Evolutionary conservation across 768 basidiomycete genomes (phyloP).

Genomic region (Leccinum uliginosum): DNA sequence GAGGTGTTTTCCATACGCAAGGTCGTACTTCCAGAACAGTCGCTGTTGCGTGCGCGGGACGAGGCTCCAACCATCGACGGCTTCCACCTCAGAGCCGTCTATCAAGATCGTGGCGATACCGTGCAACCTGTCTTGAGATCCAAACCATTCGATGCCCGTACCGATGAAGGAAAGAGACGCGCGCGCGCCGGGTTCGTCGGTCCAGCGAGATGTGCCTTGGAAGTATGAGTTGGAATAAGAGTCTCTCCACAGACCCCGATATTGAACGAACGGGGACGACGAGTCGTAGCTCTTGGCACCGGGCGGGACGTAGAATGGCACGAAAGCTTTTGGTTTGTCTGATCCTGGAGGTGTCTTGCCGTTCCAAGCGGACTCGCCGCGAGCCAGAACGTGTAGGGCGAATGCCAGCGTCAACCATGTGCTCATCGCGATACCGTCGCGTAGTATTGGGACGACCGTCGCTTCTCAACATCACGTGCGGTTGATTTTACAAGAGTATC

Average conservation of each 20-base stretch:
- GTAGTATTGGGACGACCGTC: background rate
- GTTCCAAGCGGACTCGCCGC: constrained; percentile 60
- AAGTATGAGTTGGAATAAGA: constrained; percentile 49
- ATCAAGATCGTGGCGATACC: constrained; percentile 55
- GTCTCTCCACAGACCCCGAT: constrained; percentile 56
- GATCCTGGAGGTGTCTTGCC: constrained; percentile 52
- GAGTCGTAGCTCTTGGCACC: constrained; percentile 72
- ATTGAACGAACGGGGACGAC: constrained; percentile 60
- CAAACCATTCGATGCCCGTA: constrained; percentile 78
- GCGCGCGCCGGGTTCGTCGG: constrained; percentile 44
- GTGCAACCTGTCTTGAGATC: constrained; percentile 49
- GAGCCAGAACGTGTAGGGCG: constrained; percentile 4
- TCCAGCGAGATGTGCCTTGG: constrained; percentile 47
- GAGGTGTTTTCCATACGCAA: constrained; percentile 50
- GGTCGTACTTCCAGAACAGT: constrained; percentile 55
- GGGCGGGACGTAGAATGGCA: constrained; percentile 69
- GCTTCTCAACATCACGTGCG: constrained; percentile 23
- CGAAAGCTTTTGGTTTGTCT: constrained; percentile 43
- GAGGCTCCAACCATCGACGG: constrained; percentile 43
- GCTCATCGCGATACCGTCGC: background rate
- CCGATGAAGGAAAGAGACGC: constrained; percentile 62
- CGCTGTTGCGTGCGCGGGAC: constrained; percentile 51
- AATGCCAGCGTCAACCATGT: constrained; percentile 7
- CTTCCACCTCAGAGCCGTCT: constrained; percentile 45
- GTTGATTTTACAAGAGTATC: constrained; percentile 12